A percentile compares a stretch with the other conserved stretches of the same genome.
Conservation (phyloP, 495 filamentous ascomycete species). For the Podospora didyma region DNA sequence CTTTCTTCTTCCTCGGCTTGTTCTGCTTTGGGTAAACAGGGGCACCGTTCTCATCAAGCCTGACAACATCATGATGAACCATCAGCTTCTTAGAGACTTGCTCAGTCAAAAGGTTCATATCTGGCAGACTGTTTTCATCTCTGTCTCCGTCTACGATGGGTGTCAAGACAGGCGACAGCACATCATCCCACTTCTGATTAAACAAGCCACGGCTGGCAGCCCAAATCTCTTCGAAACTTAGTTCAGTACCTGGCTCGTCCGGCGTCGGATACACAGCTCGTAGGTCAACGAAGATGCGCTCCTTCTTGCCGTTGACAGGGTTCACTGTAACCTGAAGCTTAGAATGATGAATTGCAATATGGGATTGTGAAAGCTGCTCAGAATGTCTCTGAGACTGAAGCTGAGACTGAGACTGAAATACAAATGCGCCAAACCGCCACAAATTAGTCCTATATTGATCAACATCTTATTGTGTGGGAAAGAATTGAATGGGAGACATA, state of each 20-base stretch:
- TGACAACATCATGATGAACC: constrained; percentile 40
- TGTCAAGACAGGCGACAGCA: constrained; percentile 19
- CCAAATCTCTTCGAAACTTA: constrained; percentile 87
- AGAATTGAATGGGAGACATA: constrained; percentile 52
- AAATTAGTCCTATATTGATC: constrained; percentile 96
- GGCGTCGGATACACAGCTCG: constrained; percentile 77
- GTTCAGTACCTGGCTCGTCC: constrained; percentile 61
- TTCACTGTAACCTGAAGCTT: constrained; percentile 73
- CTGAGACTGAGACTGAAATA: constrained; percentile 51
- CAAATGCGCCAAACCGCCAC: constrained; percentile 47
- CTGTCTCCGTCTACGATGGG: not conserved
- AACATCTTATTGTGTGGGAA: constrained; percentile 59
- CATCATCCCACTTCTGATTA: constrained; percentile 62
- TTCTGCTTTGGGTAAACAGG: constrained; percentile 26
- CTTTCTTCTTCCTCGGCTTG: constrained; percentile 60
- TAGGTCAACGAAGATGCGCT: constrained; percentile 83
- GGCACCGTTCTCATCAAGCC: constrained; percentile 51
- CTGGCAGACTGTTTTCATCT: constrained; percentile 11
- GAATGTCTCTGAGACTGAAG: constrained; percentile 33
- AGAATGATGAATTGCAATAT: constrained; percentile 44
- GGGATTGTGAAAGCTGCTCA: constrained; percentile 45
- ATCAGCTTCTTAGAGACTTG: constrained; percentile 37
- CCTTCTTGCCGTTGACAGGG: constrained; percentile 69
- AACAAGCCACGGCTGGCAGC: constrained; percentile 78
- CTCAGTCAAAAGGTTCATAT: constrained; percentile 21